A percentile compares a stretch with the other conserved stretches of the same genome.
These are phyloP conservation scores for Debaryomyces udenii DNA, from an alignment of 1,139 yeast species.

Conservation along the genomic window DNA sequence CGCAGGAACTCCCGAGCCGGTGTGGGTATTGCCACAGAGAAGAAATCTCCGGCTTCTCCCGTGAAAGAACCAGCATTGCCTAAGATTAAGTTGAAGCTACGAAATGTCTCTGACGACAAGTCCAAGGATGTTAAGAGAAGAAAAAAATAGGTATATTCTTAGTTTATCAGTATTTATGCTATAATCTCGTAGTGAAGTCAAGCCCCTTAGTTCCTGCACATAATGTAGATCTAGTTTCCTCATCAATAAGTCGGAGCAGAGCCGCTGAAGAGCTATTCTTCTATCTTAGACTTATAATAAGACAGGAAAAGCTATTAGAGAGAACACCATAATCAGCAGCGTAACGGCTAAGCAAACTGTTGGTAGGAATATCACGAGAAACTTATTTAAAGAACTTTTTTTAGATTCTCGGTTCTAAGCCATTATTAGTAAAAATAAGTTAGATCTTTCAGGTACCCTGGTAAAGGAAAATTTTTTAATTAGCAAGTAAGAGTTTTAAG, in stretches of 20 bases:
- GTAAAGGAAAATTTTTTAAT: too few species aligned
- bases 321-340: too few species aligned
- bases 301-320: too few species aligned
- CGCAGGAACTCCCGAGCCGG: constrained; percentile 35
- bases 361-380: too few species aligned
- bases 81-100: constrained; percentile 23
- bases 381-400: too few species aligned
- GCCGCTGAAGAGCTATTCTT: not conserved
- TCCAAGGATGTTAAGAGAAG: constrained; percentile 12
- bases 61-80: constrained; percentile 18
- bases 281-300: too few species aligned
- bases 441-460: not conserved
- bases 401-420: not conserved
- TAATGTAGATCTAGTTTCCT: constrained; percentile 6
- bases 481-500: too few species aligned
- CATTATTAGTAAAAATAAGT: not conserved
- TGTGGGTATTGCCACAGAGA: constrained; percentile 17
- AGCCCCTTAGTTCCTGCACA: constrained; percentile 1
- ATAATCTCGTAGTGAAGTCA: not conserved
- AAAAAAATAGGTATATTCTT: constrained; percentile 5
- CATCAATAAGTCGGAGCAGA: constrained; percentile 2
- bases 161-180: constrained; percentile 1
- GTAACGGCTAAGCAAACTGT: not conserved
- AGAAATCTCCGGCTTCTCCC: not conserved
- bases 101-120: constrained; percentile 16